Evolutionary conservation across 805 yeast species (phyloP).

Genomic region (Myxozyma vanderwaltii): DNA sequence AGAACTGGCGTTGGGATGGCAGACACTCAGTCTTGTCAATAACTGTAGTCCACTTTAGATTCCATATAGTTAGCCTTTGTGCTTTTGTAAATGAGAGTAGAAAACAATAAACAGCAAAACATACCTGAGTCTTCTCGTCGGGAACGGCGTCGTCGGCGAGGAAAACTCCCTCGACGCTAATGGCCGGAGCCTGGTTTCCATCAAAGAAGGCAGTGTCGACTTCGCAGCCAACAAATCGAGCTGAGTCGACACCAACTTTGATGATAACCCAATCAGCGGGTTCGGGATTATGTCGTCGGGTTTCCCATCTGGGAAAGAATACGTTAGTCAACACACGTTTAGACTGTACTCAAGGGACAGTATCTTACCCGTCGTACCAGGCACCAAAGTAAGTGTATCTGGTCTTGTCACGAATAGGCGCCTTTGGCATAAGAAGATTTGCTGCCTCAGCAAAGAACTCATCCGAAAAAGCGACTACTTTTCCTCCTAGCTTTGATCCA

Average conservation of each 20-base stretch:
- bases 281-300: constrained; percentile 85
- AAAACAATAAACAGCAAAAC: too few species aligned
- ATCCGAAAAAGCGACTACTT: constrained; percentile 68
- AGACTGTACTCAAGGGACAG: neutral
- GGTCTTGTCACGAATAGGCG: constrained; percentile 68
- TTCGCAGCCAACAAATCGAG: constrained; percentile 78
- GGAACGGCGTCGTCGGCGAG: constrained; percentile 42
- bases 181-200: constrained; percentile 93
- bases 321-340: neutral
- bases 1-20: constrained; percentile 84
- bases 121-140: constrained; percentile 37
- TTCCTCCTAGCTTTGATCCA: constrained; percentile 82
- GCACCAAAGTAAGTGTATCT: constrained; percentile 63
- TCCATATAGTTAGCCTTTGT: neutral
- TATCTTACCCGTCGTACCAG: constrained; percentile 83
- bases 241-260: constrained; percentile 80
- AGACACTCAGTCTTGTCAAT: constrained; percentile 79
- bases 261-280: constrained; percentile 87
- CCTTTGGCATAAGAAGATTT: constrained; percentile 77
- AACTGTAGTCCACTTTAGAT: constrained; percentile 65
- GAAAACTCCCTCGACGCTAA: constrained; percentile 69
- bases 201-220: constrained; percentile 91
- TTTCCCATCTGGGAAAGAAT: constrained; percentile 67
- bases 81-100: neutral
- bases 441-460: constrained; percentile 96